phyloP scores from a whole-genome alignment of 768 basidiomycete genomes.

The Panus rudis region DNA sequence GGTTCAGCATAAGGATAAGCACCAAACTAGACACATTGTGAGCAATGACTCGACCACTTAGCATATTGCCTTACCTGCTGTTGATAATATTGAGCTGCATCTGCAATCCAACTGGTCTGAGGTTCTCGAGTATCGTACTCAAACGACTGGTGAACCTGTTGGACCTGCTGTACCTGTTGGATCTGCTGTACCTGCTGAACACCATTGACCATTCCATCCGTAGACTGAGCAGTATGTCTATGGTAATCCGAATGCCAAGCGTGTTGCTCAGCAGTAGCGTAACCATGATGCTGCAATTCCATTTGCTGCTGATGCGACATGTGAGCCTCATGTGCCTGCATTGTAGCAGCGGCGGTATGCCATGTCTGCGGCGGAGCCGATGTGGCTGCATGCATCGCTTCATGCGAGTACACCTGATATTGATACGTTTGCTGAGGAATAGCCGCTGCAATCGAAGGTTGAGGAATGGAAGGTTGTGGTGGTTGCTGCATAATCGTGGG shows the following conservation, averaged over 20 bases:
- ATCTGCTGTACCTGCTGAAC: no score
- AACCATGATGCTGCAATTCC: conserved; percentile 34
- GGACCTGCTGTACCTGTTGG: no score
- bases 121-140: conserved; percentile 60
- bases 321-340: conserved; percentile 49
- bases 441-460: neutral
- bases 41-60: neutral
- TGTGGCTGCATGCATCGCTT: conserved; percentile 38
- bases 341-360: conserved; percentile 54
- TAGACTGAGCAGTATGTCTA: conserved; percentile 13
- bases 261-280: conserved; percentile 38
- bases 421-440: conserved; percentile 1
- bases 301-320: conserved; percentile 21
- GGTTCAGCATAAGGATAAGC: conserved; percentile 42
- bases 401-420: conserved; percentile 27
- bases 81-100: conserved; percentile 49
- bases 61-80: conserved; percentile 36
- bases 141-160: no score
- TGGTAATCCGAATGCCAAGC: conserved; percentile 53
- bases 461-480: conserved; percentile 1
- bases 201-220: neutral
- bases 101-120: conserved; percentile 39
- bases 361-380: conserved; percentile 54
- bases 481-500: neutral
- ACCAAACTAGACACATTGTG: neutral